Evolutionary conservation across 2,329 filamentous ascomycete genomes (phyloP), one percentile per base, ranked within the genome.

Genomic region (Trichothecium sympodiale): DNA sequence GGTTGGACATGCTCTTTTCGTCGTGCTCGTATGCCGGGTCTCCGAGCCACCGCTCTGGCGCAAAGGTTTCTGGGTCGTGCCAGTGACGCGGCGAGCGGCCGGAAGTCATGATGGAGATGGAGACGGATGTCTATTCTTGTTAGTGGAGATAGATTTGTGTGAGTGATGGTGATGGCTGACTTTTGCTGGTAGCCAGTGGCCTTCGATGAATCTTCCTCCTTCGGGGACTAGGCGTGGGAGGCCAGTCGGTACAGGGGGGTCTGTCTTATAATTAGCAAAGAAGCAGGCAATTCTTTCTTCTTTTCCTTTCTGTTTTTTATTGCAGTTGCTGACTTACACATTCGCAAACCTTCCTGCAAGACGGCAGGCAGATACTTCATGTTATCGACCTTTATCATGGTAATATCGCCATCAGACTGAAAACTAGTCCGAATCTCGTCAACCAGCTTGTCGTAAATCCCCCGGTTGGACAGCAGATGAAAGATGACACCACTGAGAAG

Each of bases 321-420:
- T n/a, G n/a, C n/a, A 25, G 10, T 25, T 10, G 6, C 20, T 6
- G 59, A 36, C 60, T 6, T 25, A 25, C 20, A 51, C n/a, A 48
- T 31, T 0, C 65, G 55, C n/a, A 69, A 41, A 1, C 51, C 47
- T 43, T 69, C 65, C 2, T 65, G 47, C 3, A 68, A 41, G 17
- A 53, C 53, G 3, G 63, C 64, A 6, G 52, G 41, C 45, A 67
- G 50, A 36, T 67, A 69, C 0, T 44, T 28, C 0, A 66, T 45
- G 6, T 44, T 39, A 30, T 43, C 41, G 3, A 54, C 47, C 3
- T 49, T 48, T 9, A 41, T 40, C n/a, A 60, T 39, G 13, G 45
- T 54, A 31, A 70, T 67, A 4, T 67, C 59, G 0, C 52, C 47
- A 17, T 58, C 49, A 0, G 32, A 42, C 1, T 37, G 36, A 38